These are phyloP conservation scores for Talaromyces thailandensis DNA, from an alignment of 495 filamentous ascomycete species.

Conservation along the genomic window DNA sequence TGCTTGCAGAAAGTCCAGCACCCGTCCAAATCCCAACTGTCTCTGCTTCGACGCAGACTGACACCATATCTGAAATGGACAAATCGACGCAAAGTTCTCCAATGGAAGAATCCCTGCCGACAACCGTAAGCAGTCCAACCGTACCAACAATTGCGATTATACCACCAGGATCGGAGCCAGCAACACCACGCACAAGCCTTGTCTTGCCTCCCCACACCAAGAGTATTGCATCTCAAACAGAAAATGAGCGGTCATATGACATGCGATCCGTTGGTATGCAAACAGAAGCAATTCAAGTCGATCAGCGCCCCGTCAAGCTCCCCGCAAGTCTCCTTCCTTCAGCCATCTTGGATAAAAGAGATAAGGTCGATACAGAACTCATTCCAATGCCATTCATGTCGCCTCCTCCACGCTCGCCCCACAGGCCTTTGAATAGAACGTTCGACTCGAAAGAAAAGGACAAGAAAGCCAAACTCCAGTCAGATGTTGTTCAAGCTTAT, in stretches of 20 bases:
- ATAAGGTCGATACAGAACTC: slow-evolving; percentile 10
- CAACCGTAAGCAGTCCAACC: slow-evolving; percentile 10
- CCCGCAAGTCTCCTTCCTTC: slow-evolving; percentile 73
- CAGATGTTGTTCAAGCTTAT: slow-evolving; percentile 54
- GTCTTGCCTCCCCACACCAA: slow-evolving; percentile 58
- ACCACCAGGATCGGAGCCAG: slow-evolving; percentile 54
- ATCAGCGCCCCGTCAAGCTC: slow-evolving; percentile 61
- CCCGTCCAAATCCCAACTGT: slow-evolving; percentile 25
- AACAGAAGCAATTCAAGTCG: slow-evolving; percentile 80
- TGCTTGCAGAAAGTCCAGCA: background rate
- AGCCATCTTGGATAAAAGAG: slow-evolving; percentile 33
- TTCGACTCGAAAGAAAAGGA: slow-evolving; percentile 11
- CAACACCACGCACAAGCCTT: slow-evolving; percentile 49
- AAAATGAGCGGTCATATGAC: slow-evolving; percentile 24
- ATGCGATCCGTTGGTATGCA: slow-evolving; percentile 55
- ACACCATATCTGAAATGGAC: slow-evolving; percentile 16
- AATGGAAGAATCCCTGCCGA: background rate
- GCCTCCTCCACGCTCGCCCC: slow-evolving; percentile 26
- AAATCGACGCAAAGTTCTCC: slow-evolving; percentile 12
- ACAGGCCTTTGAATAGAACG: slow-evolving; percentile 15
- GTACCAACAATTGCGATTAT: slow-evolving; percentile 60
- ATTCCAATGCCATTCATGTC: slow-evolving; percentile 20
- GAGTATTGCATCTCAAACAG: slow-evolving; percentile 47
- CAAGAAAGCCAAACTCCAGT: slow-evolving; percentile 7
- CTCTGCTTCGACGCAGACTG: slow-evolving; percentile 69